Evolutionary conservation across 202 grass and related monocot species (phyloP), one percentile per base, ranked within the genome.

Genomic region (Elaeis oleifera): DNA sequence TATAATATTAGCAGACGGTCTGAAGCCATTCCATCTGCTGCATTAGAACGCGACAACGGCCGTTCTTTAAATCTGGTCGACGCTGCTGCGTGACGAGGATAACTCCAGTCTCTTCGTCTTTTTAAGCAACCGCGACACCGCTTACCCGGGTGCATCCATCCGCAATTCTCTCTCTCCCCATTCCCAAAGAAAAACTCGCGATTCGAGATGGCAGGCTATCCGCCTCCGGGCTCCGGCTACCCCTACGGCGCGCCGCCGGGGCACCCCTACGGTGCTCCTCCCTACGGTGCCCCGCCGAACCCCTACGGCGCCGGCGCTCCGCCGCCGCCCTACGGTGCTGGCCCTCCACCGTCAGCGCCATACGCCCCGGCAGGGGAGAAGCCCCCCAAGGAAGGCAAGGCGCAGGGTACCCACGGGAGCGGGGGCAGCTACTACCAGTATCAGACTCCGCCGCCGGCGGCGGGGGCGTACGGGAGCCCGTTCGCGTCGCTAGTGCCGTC

Each of bases 401-500:
- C 39, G 21, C 73, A 81, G n/a, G 36, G 36, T 2, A 49, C 14
- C 39, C 64, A 65, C n/a, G 76, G 68, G 1, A 59, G 77, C 58
- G 60, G 53, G 21, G 57, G 60, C 18, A 39, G 63, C 2, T 14
- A 51, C 16, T 18, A 52, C 32, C 69, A 31, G 18, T 56, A 50
- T 48, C 54, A 57, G 31, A 52, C 58, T 20, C 67, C 68, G 5
- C 58, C 51, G 2, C 18, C 61, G 0, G 28, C 70, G 31, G 22
- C 61, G 0, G 51, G 54, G 16, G 76, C 53, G 51, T 78, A 78
- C 53, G 76, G 85, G 28, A 85, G 73, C 77, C 84, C 87, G 11
- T 97, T 91, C 73, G 64, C 61, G 68, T 23, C 84, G 22, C 79
- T 97, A 56, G 39, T 91, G 54, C 92, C 88, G 1, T 89, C 87